phyloP scores from a whole-genome alignment of 2,329 filamentous ascomycete species.

The Cordyceps cicadae region DNA sequence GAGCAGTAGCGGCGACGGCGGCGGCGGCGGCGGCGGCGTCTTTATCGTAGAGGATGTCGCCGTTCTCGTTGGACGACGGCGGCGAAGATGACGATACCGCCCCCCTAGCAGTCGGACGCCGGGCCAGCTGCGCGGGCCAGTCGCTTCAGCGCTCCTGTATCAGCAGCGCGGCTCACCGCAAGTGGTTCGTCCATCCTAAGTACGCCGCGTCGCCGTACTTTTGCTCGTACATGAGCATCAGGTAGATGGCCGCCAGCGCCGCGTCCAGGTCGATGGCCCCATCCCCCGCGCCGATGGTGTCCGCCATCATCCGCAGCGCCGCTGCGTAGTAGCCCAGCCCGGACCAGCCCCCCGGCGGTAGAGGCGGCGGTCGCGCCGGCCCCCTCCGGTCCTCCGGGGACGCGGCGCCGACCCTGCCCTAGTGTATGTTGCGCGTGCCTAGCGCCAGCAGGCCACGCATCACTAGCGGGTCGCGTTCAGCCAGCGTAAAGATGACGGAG shows the following conservation, averaged over 20 bases:
- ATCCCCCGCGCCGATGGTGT: slow-evolving; percentile 19
- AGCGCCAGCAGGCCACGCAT: slow-evolving; percentile 30
- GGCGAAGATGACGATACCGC: no score
- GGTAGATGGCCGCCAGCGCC: slow-evolving; percentile 24
- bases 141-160: slow-evolving; percentile 21
- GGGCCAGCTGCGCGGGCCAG: slow-evolving; percentile 5
- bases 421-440: slow-evolving; percentile 25
- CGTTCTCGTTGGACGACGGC: no score
- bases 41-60: no score
- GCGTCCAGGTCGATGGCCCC: slow-evolving; percentile 22
- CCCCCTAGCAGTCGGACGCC: background rate
- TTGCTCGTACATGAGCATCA: slow-evolving; percentile 31
- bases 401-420: slow-evolving; percentile 16
- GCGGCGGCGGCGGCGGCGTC: no score
- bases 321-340: slow-evolving; percentile 24
- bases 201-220: slow-evolving; percentile 28
- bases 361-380: no score
- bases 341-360: slow-evolving; percentile 5
- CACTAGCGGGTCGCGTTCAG: slow-evolving; percentile 24
- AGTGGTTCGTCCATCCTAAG: slow-evolving; percentile 23
- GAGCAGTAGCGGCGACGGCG: no score
- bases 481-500: slow-evolving; percentile 27
- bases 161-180: slow-evolving; percentile 24
- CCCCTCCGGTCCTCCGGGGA: no score
- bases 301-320: slow-evolving; percentile 25